These are phyloP conservation scores for Penicillium bovifimosum DNA, from an alignment of 495 filamentous ascomycete genomes.

Conservation along the genomic window DNA sequence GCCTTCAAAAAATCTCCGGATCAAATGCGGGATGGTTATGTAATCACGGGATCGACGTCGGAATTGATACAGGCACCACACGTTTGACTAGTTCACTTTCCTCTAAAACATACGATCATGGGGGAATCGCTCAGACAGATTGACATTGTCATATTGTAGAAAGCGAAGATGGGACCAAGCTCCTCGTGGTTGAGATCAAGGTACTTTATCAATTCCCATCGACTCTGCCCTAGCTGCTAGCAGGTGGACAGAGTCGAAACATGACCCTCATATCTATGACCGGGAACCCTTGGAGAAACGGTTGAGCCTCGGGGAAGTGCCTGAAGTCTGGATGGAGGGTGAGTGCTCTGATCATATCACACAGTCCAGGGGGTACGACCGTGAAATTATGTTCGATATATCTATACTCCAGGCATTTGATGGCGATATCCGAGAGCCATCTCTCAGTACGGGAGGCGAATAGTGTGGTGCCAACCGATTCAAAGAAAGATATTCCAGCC, in stretches of 20 bases:
- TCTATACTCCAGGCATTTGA: neutral
- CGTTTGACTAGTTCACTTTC: too few relatives aligned
- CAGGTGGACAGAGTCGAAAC: conserved; percentile 8
- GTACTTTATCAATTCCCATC: too few relatives aligned
- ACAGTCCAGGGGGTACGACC: neutral
- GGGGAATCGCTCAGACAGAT: too few relatives aligned
- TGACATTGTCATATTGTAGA: too few relatives aligned
- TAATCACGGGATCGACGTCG: neutral
- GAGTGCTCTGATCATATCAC: neutral
- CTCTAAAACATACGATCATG: too few relatives aligned
- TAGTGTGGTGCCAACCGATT: neutral
- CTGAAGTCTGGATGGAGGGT: neutral
- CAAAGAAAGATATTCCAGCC: neutral
- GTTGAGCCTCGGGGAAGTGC: neutral
- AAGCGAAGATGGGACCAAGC: too few relatives aligned
- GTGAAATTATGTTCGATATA: neutral
- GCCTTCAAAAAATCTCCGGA: conserved; percentile 4
- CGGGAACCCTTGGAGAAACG: neutral
- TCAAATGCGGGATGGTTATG: conserved; percentile 2
- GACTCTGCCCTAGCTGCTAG: neutral
- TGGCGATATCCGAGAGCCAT: neutral
- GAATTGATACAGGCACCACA: too few relatives aligned
- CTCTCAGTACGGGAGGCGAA: neutral
- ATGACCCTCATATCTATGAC: neutral
- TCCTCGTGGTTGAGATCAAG: too few relatives aligned